Conservation (phyloP, 495 filamentous ascomycete genomes). For the Tetracladium setigerum region DNA sequence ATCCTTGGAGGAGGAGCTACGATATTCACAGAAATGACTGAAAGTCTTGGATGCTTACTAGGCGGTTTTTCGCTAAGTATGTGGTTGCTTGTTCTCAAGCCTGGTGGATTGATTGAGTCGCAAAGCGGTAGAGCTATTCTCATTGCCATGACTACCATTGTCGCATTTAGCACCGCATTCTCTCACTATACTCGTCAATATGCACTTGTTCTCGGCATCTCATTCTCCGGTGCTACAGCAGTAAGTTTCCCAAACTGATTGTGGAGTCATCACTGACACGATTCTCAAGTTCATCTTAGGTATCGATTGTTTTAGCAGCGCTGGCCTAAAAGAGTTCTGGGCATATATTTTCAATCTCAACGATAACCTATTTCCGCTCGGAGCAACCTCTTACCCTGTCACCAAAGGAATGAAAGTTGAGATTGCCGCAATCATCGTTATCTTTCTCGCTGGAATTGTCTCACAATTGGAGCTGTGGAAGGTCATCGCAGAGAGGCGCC, state of each 20-base stretch:
- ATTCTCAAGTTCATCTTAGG: too few species aligned
- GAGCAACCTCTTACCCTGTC: slow-evolving; percentile 71
- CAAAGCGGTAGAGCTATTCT: slow-evolving; percentile 60
- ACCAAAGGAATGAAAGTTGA: slow-evolving; percentile 85
- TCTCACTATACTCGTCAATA: slow-evolving; percentile 71
- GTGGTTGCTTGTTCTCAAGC: slow-evolving; percentile 77
- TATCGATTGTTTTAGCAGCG: slow-evolving; percentile 84
- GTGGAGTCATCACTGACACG: too few species aligned
- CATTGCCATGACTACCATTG: slow-evolving; percentile 63
- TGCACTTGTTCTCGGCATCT: slow-evolving; percentile 64
- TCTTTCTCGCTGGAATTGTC: slow-evolving; percentile 67
- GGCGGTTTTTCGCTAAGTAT: slow-evolving; percentile 85
- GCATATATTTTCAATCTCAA: slow-evolving; percentile 88
- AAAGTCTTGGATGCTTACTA: slow-evolving; percentile 78
- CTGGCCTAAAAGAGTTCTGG: slow-evolving; percentile 94
- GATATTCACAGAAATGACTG: slow-evolving; percentile 78
- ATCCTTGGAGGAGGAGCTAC: slow-evolving; percentile 70
- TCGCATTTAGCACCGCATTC: slow-evolving; percentile 66
- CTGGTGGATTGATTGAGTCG: slow-evolving; percentile 63
- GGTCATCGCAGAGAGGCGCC: slow-evolving; percentile 66
- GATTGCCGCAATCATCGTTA: slow-evolving; percentile 66
- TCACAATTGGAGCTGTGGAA: slow-evolving; percentile 87
- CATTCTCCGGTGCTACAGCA: slow-evolving; percentile 75
- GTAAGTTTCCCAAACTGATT: too few species aligned
- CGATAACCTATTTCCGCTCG: slow-evolving; percentile 66